These are phyloP conservation scores for Pythium myriotylum DNA, from an alignment of 352 stramenopile genomes.

Conservation along the genomic window DNA sequence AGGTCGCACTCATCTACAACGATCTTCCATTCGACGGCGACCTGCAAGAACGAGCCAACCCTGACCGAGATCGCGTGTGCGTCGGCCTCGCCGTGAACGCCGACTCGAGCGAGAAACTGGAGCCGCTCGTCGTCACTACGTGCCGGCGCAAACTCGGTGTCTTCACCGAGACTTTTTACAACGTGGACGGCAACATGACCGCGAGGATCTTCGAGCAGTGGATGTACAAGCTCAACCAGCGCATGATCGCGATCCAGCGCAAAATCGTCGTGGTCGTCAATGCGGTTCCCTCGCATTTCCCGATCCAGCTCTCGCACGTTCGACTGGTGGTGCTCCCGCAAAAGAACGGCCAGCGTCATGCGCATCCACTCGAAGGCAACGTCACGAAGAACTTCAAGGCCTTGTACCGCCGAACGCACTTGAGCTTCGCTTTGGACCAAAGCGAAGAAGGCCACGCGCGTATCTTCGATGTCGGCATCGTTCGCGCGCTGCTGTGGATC, in stretches of 20 bases:
- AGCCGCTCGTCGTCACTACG: conserved; percentile 22
- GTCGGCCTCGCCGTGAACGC: conserved; percentile 22
- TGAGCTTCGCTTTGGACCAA: conserved; percentile 27
- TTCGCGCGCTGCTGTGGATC: conserved; percentile 20
- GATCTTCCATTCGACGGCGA: conserved; percentile 12
- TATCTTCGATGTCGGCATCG: conserved; percentile 19
- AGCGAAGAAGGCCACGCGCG: conserved; percentile 11
- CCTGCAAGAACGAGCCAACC: background rate
- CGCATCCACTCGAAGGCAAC: conserved; percentile 15
- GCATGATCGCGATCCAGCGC: conserved; percentile 16
- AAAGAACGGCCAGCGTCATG: background rate
- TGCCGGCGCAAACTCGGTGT: conserved; percentile 6
- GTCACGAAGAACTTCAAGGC: conserved; percentile 27
- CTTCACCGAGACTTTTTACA: conserved; percentile 18
- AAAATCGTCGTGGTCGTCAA: conserved; percentile 13
- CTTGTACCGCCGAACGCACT: conserved; percentile 19
- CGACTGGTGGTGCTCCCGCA: conserved; percentile 5
- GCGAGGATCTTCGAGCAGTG: conserved; percentile 26
- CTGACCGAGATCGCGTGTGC: conserved; percentile 15
- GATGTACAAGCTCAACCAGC: conserved; percentile 29
- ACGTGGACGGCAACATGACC: conserved; percentile 22
- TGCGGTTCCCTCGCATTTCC: conserved; percentile 20
- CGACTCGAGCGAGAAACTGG: conserved; percentile 24
- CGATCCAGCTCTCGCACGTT: conserved; percentile 19
- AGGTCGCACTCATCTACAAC: conserved; percentile 21